phyloP scores from a whole-genome alignment of 768 basidiomycete genomes.

The Heimioporus sp. region DNA sequence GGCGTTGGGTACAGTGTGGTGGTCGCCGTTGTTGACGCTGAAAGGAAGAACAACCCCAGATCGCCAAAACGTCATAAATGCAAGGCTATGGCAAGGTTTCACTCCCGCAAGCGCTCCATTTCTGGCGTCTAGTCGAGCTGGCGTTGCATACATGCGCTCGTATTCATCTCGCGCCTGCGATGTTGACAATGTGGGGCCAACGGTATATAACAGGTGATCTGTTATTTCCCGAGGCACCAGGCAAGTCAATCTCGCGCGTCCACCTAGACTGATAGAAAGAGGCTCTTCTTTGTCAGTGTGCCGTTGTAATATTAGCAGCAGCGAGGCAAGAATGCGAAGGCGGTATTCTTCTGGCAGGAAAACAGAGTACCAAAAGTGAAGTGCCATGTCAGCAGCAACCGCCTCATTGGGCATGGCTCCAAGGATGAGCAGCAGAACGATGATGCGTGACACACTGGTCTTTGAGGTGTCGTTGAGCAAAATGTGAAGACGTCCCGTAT shows the following conservation, averaged over 20 bases:
- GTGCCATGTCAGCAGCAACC: slow-evolving; percentile 40
- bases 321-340: slow-evolving; percentile 14
- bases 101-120: slow-evolving; percentile 38
- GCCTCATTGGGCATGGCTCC: slow-evolving; percentile 29
- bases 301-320: slow-evolving; percentile 15
- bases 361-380: slow-evolving; percentile 48
- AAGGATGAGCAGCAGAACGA: slow-evolving; percentile 41
- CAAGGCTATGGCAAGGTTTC: slow-evolving; percentile 41
- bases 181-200: slow-evolving; percentile 19
- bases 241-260: slow-evolving; percentile 18
- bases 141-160: slow-evolving; percentile 29
- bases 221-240: slow-evolving; percentile 22
- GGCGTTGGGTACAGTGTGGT: slow-evolving; percentile 39
- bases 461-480: slow-evolving; percentile 41
- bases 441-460: slow-evolving; percentile 34
- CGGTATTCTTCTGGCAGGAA: slow-evolving; percentile 36
- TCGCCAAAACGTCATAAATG: slow-evolving; percentile 37
- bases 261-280: slow-evolving; percentile 10
- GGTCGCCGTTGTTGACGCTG: slow-evolving; percentile 34
- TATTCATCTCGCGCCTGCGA: slow-evolving; percentile 28
- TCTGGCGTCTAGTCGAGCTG: slow-evolving; percentile 38
- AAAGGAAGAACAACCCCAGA: slow-evolving; percentile 46
- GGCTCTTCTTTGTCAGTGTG: slow-evolving; percentile 12
- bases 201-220: slow-evolving; percentile 29
- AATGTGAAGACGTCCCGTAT: slow-evolving; percentile 37